Conservation (phyloP, 2,329 filamentous ascomycete species). For the Juglanconis juglandina region DNA sequence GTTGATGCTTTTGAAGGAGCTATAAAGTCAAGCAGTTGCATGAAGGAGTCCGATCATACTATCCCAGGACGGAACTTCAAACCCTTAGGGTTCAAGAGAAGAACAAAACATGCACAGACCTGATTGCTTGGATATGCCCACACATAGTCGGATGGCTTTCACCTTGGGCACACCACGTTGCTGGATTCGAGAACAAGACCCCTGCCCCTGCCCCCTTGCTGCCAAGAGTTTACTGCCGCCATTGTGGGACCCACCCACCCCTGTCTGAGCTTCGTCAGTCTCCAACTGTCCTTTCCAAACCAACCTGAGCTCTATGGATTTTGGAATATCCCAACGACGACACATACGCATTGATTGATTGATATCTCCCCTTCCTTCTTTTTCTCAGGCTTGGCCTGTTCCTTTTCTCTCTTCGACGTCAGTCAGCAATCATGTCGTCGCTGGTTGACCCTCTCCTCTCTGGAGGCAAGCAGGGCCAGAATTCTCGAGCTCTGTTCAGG, state of each 20-base stretch:
- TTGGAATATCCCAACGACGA: conserved; percentile 4
- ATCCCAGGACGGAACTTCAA: no score
- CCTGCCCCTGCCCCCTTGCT: background rate
- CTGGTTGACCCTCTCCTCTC: conserved; percentile 56
- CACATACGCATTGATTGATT: conserved; percentile 8
- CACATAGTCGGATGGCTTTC: no score
- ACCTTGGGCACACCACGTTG: background rate
- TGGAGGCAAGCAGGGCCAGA: conserved; percentile 75
- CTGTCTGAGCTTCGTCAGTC: conserved; percentile 13
- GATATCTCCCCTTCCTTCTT: conserved; percentile 2
- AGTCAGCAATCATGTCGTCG: conserved; percentile 42
- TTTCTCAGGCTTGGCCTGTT: conserved; percentile 19
- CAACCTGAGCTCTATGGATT: conserved; percentile 7
- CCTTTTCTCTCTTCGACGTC: conserved; percentile 6
- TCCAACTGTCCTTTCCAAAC: conserved; percentile 24
- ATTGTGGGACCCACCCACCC: conserved; percentile 3
- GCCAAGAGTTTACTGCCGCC: conserved; percentile 17
- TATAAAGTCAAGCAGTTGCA: no score
- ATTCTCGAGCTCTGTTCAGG: conserved; percentile 78
- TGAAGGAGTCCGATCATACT: no score
- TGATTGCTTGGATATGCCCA: no score
- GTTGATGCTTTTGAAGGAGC: no score
- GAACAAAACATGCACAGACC: no score
- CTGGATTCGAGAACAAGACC: background rate
- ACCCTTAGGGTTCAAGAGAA: no score